Conservation (phyloP, 192 early-diverging fungal species). For the Coemansia sp. region DNA sequence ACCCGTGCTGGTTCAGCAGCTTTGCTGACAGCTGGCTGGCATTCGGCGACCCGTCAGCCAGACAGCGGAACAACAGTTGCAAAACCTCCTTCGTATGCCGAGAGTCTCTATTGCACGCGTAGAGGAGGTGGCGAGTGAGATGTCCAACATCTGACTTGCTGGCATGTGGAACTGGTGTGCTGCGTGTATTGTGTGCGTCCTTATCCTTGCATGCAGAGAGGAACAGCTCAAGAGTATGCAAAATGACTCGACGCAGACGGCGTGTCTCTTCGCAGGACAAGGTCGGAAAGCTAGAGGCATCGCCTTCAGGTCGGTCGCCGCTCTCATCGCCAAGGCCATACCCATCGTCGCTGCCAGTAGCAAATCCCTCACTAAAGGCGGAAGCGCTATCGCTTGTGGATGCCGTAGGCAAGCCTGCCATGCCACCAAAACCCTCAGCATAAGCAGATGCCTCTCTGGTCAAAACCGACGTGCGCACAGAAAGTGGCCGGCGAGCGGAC, state of each 20-base stretch:
- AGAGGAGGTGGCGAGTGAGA: slow-evolving; percentile 28
- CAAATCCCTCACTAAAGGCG: background rate
- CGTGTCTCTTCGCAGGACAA: slow-evolving; percentile 16
- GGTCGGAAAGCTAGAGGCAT: slow-evolving; percentile 16
- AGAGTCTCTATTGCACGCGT: slow-evolving; percentile 34
- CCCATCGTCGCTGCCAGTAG: slow-evolving; percentile 1
- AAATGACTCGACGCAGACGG: slow-evolving; percentile 20
- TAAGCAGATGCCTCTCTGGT: background rate
- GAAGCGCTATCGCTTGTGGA: background rate
- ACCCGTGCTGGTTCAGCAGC: slow-evolving; percentile 15
- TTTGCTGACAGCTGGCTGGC: slow-evolving; percentile 21
- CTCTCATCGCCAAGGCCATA: background rate
- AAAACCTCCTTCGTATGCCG: slow-evolving; percentile 37
- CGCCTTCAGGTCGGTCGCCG: background rate
- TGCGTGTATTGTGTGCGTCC: background rate
- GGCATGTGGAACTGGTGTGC: slow-evolving; percentile 2
- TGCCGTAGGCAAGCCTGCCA: background rate
- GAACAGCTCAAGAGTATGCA: slow-evolving; percentile 34
- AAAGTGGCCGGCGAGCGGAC: slow-evolving; percentile 1
- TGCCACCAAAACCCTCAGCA: background rate
- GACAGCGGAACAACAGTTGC: slow-evolving; percentile 36
- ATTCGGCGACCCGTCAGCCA: slow-evolving; percentile 37
- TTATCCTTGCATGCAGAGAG: slow-evolving; percentile 24
- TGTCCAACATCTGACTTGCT: slow-evolving; percentile 24
- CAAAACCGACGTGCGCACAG: slow-evolving; percentile 6